Evolutionary conservation across 129 eudicot genomes (phyloP).

Genomic region (Glebionis coronaria): DNA sequence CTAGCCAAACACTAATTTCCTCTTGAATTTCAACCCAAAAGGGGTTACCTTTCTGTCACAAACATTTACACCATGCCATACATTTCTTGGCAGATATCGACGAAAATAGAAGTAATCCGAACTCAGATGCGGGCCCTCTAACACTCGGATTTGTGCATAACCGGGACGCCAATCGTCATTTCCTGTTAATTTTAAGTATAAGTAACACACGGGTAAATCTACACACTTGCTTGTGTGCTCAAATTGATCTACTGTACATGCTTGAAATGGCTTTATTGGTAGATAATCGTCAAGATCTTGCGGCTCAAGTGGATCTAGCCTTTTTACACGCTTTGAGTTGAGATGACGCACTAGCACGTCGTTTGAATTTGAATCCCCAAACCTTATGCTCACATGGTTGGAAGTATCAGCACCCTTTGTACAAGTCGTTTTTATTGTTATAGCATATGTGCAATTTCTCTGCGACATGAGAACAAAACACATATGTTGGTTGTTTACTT

Average conservation of each 20-base stretch:
- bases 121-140: conserved; percentile 43
- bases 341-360: conserved; percentile 50
- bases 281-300: conserved; percentile 57
- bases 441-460: conserved; percentile 55
- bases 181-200: conserved; percentile 49
- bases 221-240: conserved; percentile 52
- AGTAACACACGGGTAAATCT: conserved; percentile 46
- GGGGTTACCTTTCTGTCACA: conserved; percentile 46
- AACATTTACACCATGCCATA: conserved; percentile 56
- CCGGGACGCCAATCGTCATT: conserved; percentile 76
- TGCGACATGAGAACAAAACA: not conserved
- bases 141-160: conserved; percentile 49
- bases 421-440: conserved; percentile 55
- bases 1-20: conserved; percentile 41
- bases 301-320: conserved; percentile 63
- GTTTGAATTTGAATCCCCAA: conserved; percentile 53
- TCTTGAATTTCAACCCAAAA: conserved; percentile 43
- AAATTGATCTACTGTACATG: conserved; percentile 61
- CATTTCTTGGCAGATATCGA: conserved; percentile 45
- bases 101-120: conserved; percentile 49
- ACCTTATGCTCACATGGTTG: conserved; percentile 49
- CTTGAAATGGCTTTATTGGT: conserved; percentile 61
- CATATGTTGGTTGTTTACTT: not conserved
- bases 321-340: conserved; percentile 46
- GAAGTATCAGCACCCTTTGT: conserved; percentile 60